Conservation (phyloP, 768 basidiomycete genomes). For the Tricholoma sp. region DNA sequence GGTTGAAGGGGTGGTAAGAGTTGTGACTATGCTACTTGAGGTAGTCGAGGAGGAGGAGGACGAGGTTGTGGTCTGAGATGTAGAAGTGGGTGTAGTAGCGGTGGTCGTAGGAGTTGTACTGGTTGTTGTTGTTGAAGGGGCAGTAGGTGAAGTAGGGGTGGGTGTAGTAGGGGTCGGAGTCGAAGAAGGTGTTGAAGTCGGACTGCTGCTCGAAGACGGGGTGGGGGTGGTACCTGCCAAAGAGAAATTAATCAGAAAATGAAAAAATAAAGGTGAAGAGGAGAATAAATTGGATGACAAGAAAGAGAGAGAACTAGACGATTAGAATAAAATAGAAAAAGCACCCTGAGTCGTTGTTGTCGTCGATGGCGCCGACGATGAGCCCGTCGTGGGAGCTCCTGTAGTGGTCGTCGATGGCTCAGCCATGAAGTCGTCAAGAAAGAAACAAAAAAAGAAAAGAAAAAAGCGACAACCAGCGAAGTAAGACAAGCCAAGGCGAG, state of each 20-base stretch:
- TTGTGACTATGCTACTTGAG: background rate
- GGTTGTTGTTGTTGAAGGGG: background rate
- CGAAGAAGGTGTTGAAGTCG: background rate
- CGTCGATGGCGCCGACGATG: background rate
- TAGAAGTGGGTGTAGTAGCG: background rate
- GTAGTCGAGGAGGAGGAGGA: background rate
- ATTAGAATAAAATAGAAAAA: background rate
- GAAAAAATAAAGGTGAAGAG: background rate
- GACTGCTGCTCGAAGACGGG: background rate
- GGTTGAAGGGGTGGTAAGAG: slow-evolving; percentile 1
- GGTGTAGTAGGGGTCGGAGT: background rate
- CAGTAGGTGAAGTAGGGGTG: background rate
- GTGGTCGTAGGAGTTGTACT: background rate
- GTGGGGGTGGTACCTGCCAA: background rate
- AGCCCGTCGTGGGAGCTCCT: background rate
- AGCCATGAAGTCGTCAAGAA: background rate
- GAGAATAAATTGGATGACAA: background rate
- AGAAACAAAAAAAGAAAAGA: background rate
- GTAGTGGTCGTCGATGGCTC: background rate
- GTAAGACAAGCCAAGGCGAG: too few species aligned
- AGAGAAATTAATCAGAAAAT: background rate
- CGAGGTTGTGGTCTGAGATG: background rate
- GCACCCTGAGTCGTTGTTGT: background rate
- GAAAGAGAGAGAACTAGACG: background rate
- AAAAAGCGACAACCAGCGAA: background rate